These are phyloP conservation scores for Aureobasidium lini DNA, from an alignment of 2,329 filamentous ascomycete species.

Conservation along the genomic window DNA sequence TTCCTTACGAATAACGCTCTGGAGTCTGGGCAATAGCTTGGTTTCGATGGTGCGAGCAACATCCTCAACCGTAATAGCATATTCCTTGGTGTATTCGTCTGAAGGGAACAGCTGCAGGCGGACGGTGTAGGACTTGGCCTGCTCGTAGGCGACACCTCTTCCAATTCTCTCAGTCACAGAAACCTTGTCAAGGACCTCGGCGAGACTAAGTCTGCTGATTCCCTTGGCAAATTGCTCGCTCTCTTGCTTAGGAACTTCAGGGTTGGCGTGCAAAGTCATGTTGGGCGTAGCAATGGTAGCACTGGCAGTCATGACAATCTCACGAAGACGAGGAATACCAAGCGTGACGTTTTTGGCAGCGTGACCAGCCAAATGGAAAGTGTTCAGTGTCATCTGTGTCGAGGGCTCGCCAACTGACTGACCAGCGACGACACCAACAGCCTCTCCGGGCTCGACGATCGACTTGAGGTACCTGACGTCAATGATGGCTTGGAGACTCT, in stretches of 20 bases:
- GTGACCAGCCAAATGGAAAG: slow-evolving; percentile 98
- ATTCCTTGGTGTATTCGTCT: slow-evolving; percentile 75
- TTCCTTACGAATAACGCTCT: slow-evolving; percentile 64
- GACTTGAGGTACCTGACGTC: slow-evolving; percentile 90
- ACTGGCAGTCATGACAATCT: slow-evolving; percentile 97
- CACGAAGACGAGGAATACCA: slow-evolving; percentile 91
- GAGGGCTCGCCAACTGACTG: slow-evolving; percentile 96
- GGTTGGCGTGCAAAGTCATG: slow-evolving; percentile 75
- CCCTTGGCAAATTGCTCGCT: slow-evolving; percentile 80
- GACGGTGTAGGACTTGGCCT: slow-evolving; percentile 81
- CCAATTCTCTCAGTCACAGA: slow-evolving; percentile 74
- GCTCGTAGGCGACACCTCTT: slow-evolving; percentile 56
- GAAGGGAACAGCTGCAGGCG: slow-evolving; percentile 76
- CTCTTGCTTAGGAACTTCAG: slow-evolving; percentile 61
- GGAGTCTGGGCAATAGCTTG: slow-evolving; percentile 66
- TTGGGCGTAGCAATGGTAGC: slow-evolving; percentile 80
- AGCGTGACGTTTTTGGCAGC: slow-evolving; percentile 97
- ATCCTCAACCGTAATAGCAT: slow-evolving; percentile 72
- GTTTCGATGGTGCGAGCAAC: slow-evolving; percentile 73
- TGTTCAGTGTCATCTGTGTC: slow-evolving; percentile 98
- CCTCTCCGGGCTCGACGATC: slow-evolving; percentile 88
- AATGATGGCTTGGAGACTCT: slow-evolving; percentile 75
- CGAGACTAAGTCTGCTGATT: slow-evolving; percentile 77
- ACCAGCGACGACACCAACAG: slow-evolving; percentile 91
- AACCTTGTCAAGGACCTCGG: slow-evolving; percentile 75